These are phyloP conservation scores for Carex scoparia DNA, from an alignment of 176 grass and related monocot species.

Conservation along the genomic window DNA sequence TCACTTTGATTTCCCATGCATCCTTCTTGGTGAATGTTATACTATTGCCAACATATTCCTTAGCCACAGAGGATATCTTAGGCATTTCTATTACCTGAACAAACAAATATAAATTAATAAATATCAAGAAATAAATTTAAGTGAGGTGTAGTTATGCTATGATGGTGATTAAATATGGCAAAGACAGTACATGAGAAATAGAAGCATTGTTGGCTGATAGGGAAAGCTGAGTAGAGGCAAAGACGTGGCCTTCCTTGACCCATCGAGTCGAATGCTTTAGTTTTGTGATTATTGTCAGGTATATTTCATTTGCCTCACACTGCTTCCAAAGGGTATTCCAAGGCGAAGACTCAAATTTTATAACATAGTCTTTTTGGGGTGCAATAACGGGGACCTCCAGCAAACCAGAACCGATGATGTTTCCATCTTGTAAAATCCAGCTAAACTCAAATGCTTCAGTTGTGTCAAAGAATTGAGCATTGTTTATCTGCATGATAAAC, in stretches of 20 bases:
- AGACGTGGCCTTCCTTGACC: constrained; percentile 62
- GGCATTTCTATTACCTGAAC: constrained; percentile 51
- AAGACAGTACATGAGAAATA: constrained; percentile 51
- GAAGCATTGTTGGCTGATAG: constrained; percentile 49
- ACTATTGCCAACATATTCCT: constrained; percentile 45
- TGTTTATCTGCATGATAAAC: constrained; percentile 61
- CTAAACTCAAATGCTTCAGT: constrained; percentile 64
- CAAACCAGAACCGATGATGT: constrained; percentile 51
- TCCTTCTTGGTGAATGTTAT: constrained; percentile 51
- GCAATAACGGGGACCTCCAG: constrained; percentile 45
- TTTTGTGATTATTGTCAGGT: constrained; percentile 66
- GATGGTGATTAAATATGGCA: neutral
- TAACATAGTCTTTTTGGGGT: constrained; percentile 53
- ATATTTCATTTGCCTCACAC: constrained; percentile 49
- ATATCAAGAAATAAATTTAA: neutral
- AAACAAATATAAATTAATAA: neutral
- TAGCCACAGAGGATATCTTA: constrained; percentile 29
- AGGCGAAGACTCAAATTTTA: constrained; percentile 59
- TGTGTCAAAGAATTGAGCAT: constrained; percentile 61
- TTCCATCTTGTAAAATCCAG: constrained; percentile 75
- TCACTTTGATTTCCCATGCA: constrained; percentile 71
- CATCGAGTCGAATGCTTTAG: constrained; percentile 55
- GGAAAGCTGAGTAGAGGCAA: constrained; percentile 78
- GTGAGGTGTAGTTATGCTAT: neutral
- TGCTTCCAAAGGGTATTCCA: constrained; percentile 52